These are phyloP conservation scores for Neohortaea acidophila DNA, from an alignment of 495 filamentous ascomycete species.

Conservation along the genomic window DNA sequence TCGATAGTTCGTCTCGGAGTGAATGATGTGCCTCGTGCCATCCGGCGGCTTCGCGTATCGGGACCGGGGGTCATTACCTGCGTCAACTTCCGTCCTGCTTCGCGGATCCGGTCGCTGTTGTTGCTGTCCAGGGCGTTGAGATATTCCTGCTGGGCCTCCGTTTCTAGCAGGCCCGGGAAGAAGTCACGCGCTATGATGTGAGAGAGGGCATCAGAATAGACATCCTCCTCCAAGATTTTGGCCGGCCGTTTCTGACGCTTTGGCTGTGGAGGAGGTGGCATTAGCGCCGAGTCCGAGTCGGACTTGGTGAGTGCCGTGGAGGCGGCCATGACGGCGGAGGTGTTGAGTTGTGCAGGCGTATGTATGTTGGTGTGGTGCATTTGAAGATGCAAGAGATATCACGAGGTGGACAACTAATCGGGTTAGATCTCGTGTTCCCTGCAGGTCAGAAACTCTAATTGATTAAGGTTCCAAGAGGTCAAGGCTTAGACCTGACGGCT, in stretches of 20 bases:
- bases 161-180: constrained; percentile 82
- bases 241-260: constrained; percentile 88
- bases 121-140: constrained; percentile 76
- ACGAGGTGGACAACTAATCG: no score
- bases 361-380: no score
- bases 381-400: no score
- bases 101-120: constrained; percentile 74
- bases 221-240: constrained; percentile 84
- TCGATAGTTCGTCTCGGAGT: constrained; percentile 4
- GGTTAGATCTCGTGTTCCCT: no score
- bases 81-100: constrained; percentile 53
- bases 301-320: constrained; percentile 44
- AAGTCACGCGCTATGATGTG: constrained; percentile 95
- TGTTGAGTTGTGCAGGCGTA: no score
- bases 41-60: constrained; percentile 21
- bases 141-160: constrained; percentile 77
- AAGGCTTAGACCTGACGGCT: no score
- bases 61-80: constrained; percentile 69
- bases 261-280: constrained; percentile 66
- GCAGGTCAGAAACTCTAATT: no score
- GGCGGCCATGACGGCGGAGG: not conserved
- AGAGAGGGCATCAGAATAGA: constrained; percentile 77
- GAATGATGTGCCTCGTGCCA: constrained; percentile 16
- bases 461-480: no score
- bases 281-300: constrained; percentile 52